These are phyloP conservation scores for Colletotrichum falcatum DNA, from an alignment of 2,329 filamentous ascomycete genomes.

Conservation along the genomic window DNA sequence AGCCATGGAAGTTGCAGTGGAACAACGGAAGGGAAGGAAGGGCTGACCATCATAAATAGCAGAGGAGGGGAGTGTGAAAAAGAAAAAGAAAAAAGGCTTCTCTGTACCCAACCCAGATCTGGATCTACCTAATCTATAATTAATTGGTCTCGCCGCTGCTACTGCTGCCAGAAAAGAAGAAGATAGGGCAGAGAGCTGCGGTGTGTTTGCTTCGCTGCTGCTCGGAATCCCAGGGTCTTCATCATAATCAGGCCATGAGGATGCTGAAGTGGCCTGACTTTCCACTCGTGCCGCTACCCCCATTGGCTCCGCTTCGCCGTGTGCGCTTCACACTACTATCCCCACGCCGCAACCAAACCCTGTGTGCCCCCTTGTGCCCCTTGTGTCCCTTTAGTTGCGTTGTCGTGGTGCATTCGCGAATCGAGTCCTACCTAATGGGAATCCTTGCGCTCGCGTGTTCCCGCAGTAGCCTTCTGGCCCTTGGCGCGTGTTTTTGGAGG, in stretches of 20 bases:
- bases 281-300: slow-evolving; percentile 25
- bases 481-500: neutral
- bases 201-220: slow-evolving; percentile 29
- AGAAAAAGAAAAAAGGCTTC: neutral
- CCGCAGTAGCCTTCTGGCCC: neutral
- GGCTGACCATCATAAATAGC: slow-evolving; percentile 13
- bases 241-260: slow-evolving; percentile 41
- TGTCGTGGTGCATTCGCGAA: neutral
- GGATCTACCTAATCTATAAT: slow-evolving; percentile 31
- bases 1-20: neutral
- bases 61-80: neutral
- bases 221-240: slow-evolving; percentile 28
- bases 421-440: neutral
- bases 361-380: neutral
- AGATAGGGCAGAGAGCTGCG: slow-evolving; percentile 14
- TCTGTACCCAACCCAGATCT: slow-evolving; percentile 7
- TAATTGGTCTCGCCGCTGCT: slow-evolving; percentile 24
- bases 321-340: slow-evolving; percentile 30
- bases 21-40: neutral
- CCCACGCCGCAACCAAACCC: neutral
- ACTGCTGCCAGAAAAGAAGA: neutral
- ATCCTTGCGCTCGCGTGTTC: slow-evolving; percentile 20
- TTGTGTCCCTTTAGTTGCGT: neutral
- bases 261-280: slow-evolving; percentile 40
- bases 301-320: slow-evolving; percentile 35